A percentile compares a stretch with the other conserved stretches of the same genome.
These are phyloP conservation scores for Neurospora intermedia DNA, from an alignment of 495 filamentous ascomycete species.

Conservation along the genomic window DNA sequence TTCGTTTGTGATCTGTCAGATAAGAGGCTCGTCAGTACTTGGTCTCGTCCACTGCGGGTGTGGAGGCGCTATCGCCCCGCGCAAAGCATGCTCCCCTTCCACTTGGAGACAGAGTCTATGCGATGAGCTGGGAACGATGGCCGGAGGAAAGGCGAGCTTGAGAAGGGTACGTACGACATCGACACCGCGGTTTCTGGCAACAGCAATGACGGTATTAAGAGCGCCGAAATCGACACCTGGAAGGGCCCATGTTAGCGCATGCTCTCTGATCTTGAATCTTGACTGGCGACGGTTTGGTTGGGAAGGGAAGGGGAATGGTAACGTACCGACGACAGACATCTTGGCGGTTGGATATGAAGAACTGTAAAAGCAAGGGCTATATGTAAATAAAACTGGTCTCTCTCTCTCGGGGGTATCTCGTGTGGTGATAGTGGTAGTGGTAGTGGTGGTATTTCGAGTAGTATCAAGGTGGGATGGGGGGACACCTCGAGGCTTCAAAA, in stretches of 20 bases:
- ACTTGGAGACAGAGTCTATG: background rate
- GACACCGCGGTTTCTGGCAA: constrained; percentile 94
- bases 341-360: constrained; percentile 23
- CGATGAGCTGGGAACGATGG: background rate
- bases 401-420: background rate
- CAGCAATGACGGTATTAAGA: constrained; percentile 93
- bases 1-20: constrained; percentile 83
- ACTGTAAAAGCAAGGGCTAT: background rate
- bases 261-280: background rate
- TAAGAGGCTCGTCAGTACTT: constrained; percentile 1
- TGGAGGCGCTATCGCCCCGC: background rate
- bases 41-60: background rate
- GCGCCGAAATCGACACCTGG: constrained; percentile 89
- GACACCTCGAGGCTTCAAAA: background rate
- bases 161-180: constrained; percentile 73
- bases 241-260: background rate
- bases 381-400: constrained; percentile 19
- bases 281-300: background rate
- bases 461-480: background rate
- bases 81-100: background rate
- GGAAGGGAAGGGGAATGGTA: background rate
- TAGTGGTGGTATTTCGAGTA: background rate
- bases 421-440: background rate
- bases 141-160: background rate
- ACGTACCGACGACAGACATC: constrained; percentile 41